Evolutionary conservation across 2,329 filamentous ascomycete species (phyloP).

Genomic region (Colletotrichum spaethianum): DNA sequence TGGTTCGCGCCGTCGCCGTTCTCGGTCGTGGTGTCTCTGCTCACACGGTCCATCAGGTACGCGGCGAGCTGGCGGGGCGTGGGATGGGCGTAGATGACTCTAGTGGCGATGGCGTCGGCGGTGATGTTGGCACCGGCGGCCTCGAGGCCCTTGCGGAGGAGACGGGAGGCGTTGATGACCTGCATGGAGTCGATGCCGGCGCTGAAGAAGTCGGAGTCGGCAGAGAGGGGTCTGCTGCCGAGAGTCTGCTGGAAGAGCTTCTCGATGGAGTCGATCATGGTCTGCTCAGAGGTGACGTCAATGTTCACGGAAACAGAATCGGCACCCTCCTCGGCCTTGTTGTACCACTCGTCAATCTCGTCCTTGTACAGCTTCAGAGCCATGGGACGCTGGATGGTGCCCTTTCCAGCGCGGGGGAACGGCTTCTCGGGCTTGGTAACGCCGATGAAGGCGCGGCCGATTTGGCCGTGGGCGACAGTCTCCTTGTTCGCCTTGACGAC

Average conservation of each 20-base stretch:
- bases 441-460: conserved; percentile 56
- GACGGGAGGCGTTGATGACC: conserved; percentile 52
- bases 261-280: conserved; percentile 46
- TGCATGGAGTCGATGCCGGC: conserved; percentile 58
- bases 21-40: conserved; percentile 32
- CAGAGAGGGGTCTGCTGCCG: conserved; percentile 38
- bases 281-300: conserved; percentile 48
- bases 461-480: conserved; percentile 58
- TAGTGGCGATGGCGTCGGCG: conserved; percentile 52
- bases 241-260: conserved; percentile 43
- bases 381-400: conserved; percentile 57
- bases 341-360: conserved; percentile 60
- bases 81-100: conserved; percentile 57
- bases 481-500: conserved; percentile 59
- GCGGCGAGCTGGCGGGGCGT: conserved; percentile 52
- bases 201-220: conserved; percentile 55
- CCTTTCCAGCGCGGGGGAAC: conserved; percentile 61
- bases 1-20: conserved; percentile 36
- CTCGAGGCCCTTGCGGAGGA: conserved; percentile 53
- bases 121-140: conserved; percentile 51
- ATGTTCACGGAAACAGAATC: conserved; percentile 60
- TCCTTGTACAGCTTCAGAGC: conserved; percentile 58
- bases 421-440: conserved; percentile 58
- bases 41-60: conserved; percentile 48
- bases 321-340: conserved; percentile 51